Conservation (phyloP, 345 rosid genomes). For the Eucalyptus pauciflora region DNA sequence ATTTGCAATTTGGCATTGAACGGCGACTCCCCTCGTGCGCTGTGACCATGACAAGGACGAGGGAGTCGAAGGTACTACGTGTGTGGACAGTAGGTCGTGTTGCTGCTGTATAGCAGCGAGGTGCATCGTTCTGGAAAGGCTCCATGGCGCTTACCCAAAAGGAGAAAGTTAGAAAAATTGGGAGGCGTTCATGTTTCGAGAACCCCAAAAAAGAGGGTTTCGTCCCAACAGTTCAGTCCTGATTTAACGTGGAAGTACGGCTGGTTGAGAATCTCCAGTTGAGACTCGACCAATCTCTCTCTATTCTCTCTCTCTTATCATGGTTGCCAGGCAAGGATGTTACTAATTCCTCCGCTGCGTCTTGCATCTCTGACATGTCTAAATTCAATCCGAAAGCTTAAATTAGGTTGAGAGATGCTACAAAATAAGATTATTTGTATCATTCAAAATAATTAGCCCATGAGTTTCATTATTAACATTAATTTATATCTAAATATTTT, state of each 20-base stretch:
- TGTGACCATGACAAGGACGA: not conserved
- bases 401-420: not conserved
- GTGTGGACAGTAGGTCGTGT: not conserved
- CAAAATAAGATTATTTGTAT: no score
- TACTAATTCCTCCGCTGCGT: not conserved
- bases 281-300: not conserved
- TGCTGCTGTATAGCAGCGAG: not conserved
- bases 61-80: not conserved
- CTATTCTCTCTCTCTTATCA: not conserved
- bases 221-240: not conserved
- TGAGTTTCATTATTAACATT: no score
- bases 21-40: not conserved
- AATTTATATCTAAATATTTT: no score
- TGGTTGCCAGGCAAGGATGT: not conserved
- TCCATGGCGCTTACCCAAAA: not conserved
- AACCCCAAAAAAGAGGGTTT: not conserved
- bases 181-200: not conserved
- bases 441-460: no score
- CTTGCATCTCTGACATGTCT: not conserved
- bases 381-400: not conserved
- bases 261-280: not conserved
- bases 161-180: not conserved
- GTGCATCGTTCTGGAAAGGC: not conserved
- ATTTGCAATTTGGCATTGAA: not conserved
- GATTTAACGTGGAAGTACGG: not conserved